Percentiles rank a stretch among this genome's conserved stretches.
phyloP scores from a whole-genome alignment of 164 flowering plant species.

The Vitis vinifera region DNA sequence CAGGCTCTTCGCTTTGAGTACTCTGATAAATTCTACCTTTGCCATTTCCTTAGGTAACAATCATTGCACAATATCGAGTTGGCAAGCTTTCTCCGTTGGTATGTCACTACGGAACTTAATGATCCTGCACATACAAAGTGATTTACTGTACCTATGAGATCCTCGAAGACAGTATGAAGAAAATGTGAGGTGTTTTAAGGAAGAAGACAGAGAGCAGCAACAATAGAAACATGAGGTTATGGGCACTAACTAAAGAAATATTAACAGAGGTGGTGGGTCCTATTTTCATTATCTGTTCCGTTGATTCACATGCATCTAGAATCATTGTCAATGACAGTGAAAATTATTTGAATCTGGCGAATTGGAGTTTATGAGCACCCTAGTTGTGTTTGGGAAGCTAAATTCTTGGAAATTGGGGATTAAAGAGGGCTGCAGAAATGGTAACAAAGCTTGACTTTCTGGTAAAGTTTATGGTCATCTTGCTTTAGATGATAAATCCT shows the following conservation, averaged over 20 bases:
- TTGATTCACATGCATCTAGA: constrained; percentile 82
- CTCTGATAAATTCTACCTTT: constrained; percentile 84
- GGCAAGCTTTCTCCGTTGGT: constrained; percentile 99
- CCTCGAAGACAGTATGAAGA: constrained; percentile 85
- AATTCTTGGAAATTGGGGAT: constrained; percentile 94
- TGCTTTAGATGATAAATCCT: no score
- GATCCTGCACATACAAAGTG: constrained; percentile 95
- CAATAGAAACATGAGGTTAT: constrained; percentile 46
- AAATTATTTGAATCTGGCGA: constrained; percentile 50
- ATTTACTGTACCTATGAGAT: constrained; percentile 87
- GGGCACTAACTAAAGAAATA: constrained; percentile 82
- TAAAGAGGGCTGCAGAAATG: no score
- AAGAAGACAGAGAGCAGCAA: no score
- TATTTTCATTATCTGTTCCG: constrained; percentile 90
- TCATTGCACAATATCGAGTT: constrained; percentile 83
- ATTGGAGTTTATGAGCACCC: constrained; percentile 94
- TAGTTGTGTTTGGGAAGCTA: constrained; percentile 98
- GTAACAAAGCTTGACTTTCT: no score
- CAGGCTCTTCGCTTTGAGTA: constrained; percentile 99
- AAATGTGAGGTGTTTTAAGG: constrained; percentile 39
- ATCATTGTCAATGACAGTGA: constrained; percentile 91
- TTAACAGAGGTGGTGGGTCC: constrained; percentile 98
- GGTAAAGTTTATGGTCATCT: no score
- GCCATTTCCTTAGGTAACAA: constrained; percentile 89
- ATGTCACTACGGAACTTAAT: constrained; percentile 94